A percentile compares a stretch with the other conserved stretches of the same genome.
Evolutionary conservation across 805 yeast genomes (phyloP).

Genomic region (Candida maesae): DNA sequence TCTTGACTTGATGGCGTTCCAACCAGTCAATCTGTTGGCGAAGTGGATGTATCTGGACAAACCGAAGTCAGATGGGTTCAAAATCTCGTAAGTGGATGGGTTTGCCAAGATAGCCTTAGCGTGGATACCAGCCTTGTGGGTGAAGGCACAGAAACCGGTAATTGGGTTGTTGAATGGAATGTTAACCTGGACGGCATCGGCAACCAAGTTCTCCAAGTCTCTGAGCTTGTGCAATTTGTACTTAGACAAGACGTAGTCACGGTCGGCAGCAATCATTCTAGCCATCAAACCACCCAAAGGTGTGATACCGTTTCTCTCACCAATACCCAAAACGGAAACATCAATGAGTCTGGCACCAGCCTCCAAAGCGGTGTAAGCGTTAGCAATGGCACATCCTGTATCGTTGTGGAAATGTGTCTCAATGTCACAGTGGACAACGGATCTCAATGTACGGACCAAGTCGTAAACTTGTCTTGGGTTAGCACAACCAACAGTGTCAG

Average conservation of each 20-base stretch:
- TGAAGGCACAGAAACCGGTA: slow-evolving; percentile 99
- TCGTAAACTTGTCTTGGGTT: slow-evolving; percentile 99
- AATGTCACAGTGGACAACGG: slow-evolving; percentile 93
- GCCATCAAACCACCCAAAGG: slow-evolving; percentile 99
- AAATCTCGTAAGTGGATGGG: slow-evolving; percentile 97
- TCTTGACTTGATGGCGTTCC: slow-evolving; percentile 98
- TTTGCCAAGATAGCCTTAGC: slow-evolving; percentile 98
- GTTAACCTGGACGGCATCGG: slow-evolving; percentile 95
- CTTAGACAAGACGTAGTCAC: slow-evolving; percentile 91
- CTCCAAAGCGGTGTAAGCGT: slow-evolving; percentile 96
- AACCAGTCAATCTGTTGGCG: slow-evolving; percentile 96
- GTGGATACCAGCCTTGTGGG: slow-evolving; percentile 99
- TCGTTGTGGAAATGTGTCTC: slow-evolving; percentile 99
- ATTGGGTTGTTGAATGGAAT: slow-evolving; percentile 98
- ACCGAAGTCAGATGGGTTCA: slow-evolving; percentile 94
- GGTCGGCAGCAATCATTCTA: slow-evolving; percentile 97
- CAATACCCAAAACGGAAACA: slow-evolving; percentile 94
- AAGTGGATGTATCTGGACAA: slow-evolving; percentile 94
- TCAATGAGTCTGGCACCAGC: slow-evolving; percentile 96
- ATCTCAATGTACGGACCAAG: slow-evolving; percentile 86
- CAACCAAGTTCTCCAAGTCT: slow-evolving; percentile 92
- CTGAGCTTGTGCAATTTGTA: slow-evolving; percentile 94
- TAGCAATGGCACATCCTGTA: slow-evolving; percentile 98
- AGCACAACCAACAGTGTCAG: slow-evolving; percentile 98
- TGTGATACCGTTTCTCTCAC: slow-evolving; percentile 98